Evolutionary conservation across 768 basidiomycete genomes (phyloP).

Genomic region (Trametes cinnabarina): DNA sequence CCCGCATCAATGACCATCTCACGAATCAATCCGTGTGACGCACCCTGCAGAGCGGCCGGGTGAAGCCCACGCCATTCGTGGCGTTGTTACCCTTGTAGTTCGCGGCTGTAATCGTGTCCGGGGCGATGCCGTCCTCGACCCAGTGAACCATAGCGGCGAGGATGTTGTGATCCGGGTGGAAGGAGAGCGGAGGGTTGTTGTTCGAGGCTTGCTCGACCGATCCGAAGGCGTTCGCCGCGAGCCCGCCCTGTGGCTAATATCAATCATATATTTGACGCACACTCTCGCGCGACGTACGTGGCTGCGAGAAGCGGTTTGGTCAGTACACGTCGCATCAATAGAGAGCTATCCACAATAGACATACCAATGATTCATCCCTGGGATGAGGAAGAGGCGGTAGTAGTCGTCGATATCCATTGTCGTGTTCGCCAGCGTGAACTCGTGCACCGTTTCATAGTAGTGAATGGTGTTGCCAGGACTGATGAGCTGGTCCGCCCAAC

Average conservation of each 20-base stretch:
- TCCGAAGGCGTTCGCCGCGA: slow-evolving; percentile 30
- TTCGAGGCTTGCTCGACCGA: slow-evolving; percentile 22
- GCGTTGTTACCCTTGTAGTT: slow-evolving; percentile 21
- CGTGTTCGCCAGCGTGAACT: slow-evolving; percentile 20
- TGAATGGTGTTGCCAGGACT: slow-evolving; percentile 28
- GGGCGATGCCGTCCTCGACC: slow-evolving; percentile 34
- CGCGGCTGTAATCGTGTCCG: slow-evolving; percentile 23
- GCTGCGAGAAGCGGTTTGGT: background rate
- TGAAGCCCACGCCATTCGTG: slow-evolving; percentile 21
- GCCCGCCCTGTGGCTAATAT: slow-evolving; percentile 24
- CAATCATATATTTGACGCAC: too few species aligned
- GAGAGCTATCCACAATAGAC: background rate
- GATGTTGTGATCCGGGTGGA: slow-evolving; percentile 27
- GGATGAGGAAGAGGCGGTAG: slow-evolving; percentile 34
- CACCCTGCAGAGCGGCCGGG: slow-evolving; percentile 24
- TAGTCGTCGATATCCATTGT: slow-evolving; percentile 29
- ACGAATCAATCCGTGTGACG: background rate
- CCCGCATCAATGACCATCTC: too few species aligned
- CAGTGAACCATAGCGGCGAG: slow-evolving; percentile 32
- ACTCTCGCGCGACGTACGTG: background rate
- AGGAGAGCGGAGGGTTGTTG: slow-evolving; percentile 18
- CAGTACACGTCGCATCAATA: background rate
- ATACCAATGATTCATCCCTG: slow-evolving; percentile 34
- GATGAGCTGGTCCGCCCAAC: slow-evolving; percentile 32
- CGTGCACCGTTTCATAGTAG: slow-evolving; percentile 27